These are phyloP conservation scores for Penicillium atrosanguineum DNA, from an alignment of 495 filamentous ascomycete genomes.

Conservation along the genomic window DNA sequence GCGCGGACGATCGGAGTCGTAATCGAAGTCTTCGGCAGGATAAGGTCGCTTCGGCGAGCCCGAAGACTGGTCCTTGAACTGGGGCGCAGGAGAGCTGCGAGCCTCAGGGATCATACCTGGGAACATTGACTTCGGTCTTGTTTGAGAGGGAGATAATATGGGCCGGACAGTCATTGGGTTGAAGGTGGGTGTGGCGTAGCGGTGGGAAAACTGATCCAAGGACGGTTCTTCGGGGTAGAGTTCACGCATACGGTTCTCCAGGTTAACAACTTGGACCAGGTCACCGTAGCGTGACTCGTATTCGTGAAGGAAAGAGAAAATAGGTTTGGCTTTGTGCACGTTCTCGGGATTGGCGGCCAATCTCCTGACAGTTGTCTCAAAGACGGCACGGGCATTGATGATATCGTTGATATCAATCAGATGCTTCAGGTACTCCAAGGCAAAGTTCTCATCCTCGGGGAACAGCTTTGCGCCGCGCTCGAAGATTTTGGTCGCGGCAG, in stretches of 20 bases:
- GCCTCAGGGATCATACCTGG: slow-evolving; percentile 33
- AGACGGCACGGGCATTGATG: slow-evolving; percentile 90
- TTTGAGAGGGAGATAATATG: slow-evolving; percentile 81
- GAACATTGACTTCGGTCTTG: slow-evolving; percentile 54
- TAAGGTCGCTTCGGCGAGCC: slow-evolving; percentile 77
- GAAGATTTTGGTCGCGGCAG: slow-evolving; percentile 88
- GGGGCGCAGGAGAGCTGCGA: slow-evolving; percentile 53
- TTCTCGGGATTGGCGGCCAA: slow-evolving; percentile 70
- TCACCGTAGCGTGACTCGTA: slow-evolving; percentile 96
- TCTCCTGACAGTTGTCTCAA: slow-evolving; percentile 84
- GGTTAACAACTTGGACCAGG: slow-evolving; percentile 77
- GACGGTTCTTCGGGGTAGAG: slow-evolving; percentile 85
- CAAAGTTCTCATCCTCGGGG: slow-evolving; percentile 86
- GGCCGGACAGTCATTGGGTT: slow-evolving; percentile 75
- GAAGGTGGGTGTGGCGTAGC: slow-evolving; percentile 66
- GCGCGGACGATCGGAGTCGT: slow-evolving; percentile 65
- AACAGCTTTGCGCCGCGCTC: slow-evolving; percentile 91
- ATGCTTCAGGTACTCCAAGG: slow-evolving; percentile 92
- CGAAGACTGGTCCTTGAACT: slow-evolving; percentile 38
- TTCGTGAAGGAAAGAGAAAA: slow-evolving; percentile 87
- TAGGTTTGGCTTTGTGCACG: slow-evolving; percentile 70
- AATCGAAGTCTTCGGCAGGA: slow-evolving; percentile 67
- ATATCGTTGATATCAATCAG: slow-evolving; percentile 86
- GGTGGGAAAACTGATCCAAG: slow-evolving; percentile 68
- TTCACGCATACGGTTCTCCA: slow-evolving; percentile 90